Conservation (phyloP, 352 stramenopile species). For the Phytophthora citricola region DNA sequence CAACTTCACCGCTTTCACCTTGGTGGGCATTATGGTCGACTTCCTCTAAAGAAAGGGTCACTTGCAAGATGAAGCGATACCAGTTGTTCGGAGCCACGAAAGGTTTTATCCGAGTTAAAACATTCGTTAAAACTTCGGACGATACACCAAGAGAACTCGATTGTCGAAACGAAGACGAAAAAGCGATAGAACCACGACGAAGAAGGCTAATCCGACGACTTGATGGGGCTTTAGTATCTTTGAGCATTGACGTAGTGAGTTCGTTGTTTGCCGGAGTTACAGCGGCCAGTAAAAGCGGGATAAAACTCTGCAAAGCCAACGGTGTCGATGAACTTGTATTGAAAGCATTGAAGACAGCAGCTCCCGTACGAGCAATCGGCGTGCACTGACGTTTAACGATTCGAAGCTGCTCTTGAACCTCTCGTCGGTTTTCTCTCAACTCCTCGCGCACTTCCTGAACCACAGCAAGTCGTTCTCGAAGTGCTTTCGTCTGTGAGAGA, state of each 20-base stretch:
- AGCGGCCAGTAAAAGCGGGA: slow-evolving; percentile 39
- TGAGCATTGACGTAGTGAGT: not conserved
- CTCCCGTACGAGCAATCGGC: slow-evolving; percentile 35
- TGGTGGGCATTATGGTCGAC: slow-evolving; percentile 4
- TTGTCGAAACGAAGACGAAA: not conserved
- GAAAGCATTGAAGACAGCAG: slow-evolving; percentile 53
- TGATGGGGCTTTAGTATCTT: slow-evolving; percentile 7
- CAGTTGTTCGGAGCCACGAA: slow-evolving; percentile 33
- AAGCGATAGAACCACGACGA: no score
- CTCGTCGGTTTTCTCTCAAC: slow-evolving; percentile 14
- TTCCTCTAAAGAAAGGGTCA: slow-evolving; percentile 20
- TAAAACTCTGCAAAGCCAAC: slow-evolving; percentile 40
- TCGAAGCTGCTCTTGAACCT: slow-evolving; percentile 25
- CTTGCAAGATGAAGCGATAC: slow-evolving; percentile 38
- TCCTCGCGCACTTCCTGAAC: slow-evolving; percentile 38
- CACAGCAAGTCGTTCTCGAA: slow-evolving; percentile 35
- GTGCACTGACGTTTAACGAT: slow-evolving; percentile 20
- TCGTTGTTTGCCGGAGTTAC: slow-evolving; percentile 1
- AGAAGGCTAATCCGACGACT: slow-evolving; percentile 9
- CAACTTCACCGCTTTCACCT: not conserved
- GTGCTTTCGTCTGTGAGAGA: slow-evolving; percentile 39
- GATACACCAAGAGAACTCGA: slow-evolving; percentile 5
- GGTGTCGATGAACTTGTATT: slow-evolving; percentile 35
- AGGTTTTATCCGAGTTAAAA: slow-evolving; percentile 25
- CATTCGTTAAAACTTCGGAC: slow-evolving; percentile 16